These are phyloP conservation scores for Globisporangium orthogonon DNA, from an alignment of 352 stramenopile genomes.

Conservation along the genomic window DNA sequence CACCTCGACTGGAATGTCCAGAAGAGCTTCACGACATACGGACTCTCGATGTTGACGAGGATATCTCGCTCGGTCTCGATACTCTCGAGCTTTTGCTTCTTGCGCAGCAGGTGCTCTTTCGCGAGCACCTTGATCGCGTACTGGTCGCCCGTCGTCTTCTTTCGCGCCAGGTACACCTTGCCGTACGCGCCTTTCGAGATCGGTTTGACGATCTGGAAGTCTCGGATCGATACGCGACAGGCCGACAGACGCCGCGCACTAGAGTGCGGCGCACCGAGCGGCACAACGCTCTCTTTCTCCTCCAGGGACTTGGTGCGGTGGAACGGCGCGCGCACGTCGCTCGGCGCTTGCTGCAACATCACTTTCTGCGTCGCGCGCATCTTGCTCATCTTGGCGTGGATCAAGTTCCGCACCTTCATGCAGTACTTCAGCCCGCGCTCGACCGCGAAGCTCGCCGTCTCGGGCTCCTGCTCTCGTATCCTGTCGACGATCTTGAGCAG, in stretches of 20 bases:
- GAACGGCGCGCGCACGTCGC: constrained; percentile 32
- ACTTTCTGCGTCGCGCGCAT: constrained; percentile 80
- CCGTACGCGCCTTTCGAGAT: constrained; percentile 89
- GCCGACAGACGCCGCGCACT: constrained; percentile 8
- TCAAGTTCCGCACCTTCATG: constrained; percentile 50
- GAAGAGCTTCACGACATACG: constrained; percentile 90
- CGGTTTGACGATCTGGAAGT: constrained; percentile 88
- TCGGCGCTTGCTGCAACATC: constrained; percentile 53
- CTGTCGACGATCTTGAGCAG: constrained; percentile 76
- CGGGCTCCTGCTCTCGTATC: constrained; percentile 51
- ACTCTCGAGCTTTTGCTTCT: constrained; percentile 80
- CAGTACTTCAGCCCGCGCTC: constrained; percentile 58
- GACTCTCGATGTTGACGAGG: constrained; percentile 78
- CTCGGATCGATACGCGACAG: constrained; percentile 62
- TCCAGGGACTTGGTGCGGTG: constrained; percentile 81
- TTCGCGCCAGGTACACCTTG: constrained; percentile 82
- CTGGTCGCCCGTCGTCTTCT: constrained; percentile 85
- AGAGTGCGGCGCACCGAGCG: background rate
- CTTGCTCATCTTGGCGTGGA: constrained; percentile 86
- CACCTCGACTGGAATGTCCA: constrained; percentile 90
- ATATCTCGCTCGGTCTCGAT: constrained; percentile 89
- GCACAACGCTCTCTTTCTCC: constrained; percentile 27
- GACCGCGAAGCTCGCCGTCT: constrained; percentile 33
- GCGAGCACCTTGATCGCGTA: constrained; percentile 90
- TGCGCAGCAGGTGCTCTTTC: constrained; percentile 85